Evolutionary conservation across 2,329 filamentous ascomycete genomes (phyloP).

Genomic region (Botrytis pseudocinerea): DNA sequence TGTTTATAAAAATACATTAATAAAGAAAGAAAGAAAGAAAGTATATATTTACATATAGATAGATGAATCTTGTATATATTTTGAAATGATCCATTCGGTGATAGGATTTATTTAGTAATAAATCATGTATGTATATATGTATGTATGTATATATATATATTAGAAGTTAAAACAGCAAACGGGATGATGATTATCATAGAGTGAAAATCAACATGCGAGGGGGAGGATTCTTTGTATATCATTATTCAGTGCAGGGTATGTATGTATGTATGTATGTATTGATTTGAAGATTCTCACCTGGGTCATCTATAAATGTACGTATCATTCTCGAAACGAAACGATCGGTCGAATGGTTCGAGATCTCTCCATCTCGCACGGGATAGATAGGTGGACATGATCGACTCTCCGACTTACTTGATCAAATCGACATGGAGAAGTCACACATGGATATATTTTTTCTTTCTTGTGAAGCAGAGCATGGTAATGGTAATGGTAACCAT

Average conservation of each 20-base stretch:
- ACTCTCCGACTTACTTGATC: not conserved
- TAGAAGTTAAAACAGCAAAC: not conserved
- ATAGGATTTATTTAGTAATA: too few relatives aligned
- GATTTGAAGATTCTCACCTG: not conserved
- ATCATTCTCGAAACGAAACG: not conserved
- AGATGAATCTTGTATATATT: too few relatives aligned
- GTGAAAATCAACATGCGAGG: not conserved
- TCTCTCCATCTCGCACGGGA: not conserved
- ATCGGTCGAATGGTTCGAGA: not conserved
- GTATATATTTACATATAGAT: too few relatives aligned
- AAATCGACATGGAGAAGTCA: not conserved
- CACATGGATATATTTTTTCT: not conserved
- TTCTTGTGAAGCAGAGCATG: not conserved
- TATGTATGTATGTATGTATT: too few relatives aligned
- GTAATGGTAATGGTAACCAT: not conserved
- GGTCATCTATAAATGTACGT: not conserved
- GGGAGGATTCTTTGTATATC: not conserved
- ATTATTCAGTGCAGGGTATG: not conserved
- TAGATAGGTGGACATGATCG: not conserved
- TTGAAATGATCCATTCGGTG: too few relatives aligned
- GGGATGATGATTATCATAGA: not conserved
- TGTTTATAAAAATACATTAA: too few relatives aligned
- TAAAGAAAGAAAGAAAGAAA: too few relatives aligned
- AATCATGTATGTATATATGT: not conserved
- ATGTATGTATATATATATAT: not conserved